Evolutionary conservation across 202 grass and related monocot genomes (phyloP).

Genomic region (Saccharum hybrid): DNA sequence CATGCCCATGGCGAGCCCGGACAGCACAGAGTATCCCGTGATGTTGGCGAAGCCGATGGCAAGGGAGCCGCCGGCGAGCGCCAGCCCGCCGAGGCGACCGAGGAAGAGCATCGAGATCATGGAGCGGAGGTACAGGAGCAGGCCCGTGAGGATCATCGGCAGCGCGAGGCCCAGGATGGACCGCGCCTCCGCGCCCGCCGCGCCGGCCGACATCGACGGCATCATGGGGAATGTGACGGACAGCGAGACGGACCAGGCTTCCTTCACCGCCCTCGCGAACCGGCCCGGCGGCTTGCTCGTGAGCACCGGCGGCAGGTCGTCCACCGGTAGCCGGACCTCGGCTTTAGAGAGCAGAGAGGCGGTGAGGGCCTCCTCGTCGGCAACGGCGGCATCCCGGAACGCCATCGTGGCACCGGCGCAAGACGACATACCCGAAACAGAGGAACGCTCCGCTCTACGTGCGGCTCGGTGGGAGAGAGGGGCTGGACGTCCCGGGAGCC

Average conservation of each 20-base stretch:
- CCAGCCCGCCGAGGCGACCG: conserved; percentile 71
- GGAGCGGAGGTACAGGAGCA: conserved; percentile 82
- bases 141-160: conserved; percentile 84
- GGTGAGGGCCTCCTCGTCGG: conserved; percentile 10
- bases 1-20: conserved; percentile 91
- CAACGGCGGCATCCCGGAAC: conserved; percentile 25
- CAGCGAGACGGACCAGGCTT: conserved; percentile 52
- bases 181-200: conserved; percentile 51
- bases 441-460: conserved; percentile 8
- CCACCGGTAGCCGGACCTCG: conserved; percentile 24
- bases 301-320: conserved; percentile 37
- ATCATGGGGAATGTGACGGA: conserved; percentile 48
- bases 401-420: conserved; percentile 9
- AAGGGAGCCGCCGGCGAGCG: conserved; percentile 85
- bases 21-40: conserved; percentile 86
- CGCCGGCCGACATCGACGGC: conserved; percentile 48
- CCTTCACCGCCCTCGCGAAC: conserved; percentile 47
- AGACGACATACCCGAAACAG: conserved; percentile 46
- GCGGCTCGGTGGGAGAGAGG: conserved; percentile 1
- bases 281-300: conserved; percentile 37
- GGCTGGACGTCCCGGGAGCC: conserved; percentile 1
- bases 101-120: conserved; percentile 99
- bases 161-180: conserved; percentile 65
- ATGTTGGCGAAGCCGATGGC: conserved; percentile 98
- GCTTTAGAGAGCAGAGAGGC: conserved; percentile 29